Base-by-base conservation (phyloP, 495 filamentous ascomycete genomes). In the Tuber magnatum region DNA sequence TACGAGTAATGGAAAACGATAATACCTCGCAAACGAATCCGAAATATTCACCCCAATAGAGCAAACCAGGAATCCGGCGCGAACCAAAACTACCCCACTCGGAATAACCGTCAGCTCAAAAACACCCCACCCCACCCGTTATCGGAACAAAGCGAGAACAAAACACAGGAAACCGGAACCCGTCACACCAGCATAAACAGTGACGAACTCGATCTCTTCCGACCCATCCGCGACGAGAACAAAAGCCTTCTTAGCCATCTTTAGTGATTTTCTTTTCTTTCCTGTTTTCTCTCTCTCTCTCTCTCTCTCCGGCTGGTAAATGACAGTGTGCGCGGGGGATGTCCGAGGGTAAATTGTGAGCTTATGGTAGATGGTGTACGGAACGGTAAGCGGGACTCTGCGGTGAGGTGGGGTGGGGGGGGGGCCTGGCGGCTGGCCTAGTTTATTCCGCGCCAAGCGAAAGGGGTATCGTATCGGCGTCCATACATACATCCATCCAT, bases 161-260 rank as follows among this genome's bases (percentile, higher is more conserved):
- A 32, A 61, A 28, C 51, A 35, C 28, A 2, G 18, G 32, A 35
- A 65, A 35, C 18, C 28, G 22, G 16, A 16, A 44, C 40, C 32
- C 22, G 41, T 42, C 77, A 75, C 69, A 75, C 77, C 77, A 32
- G 75, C 77, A 68, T 79, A 79, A 43, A 79, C 77, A 70, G 77
- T 79, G 69, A 71, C 76, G 38, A 79, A 79, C 70, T 79, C 77
- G 35, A 79, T 79, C 72, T 79, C 77, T 61, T 79, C 77, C 12
- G 77, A 79, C n/a, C 77, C 77, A 68, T 79, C 65, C 40, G 77
- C 69, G 35, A 79, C 61, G 22, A 79, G 77, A 74, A 79, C 72
- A 14, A 79, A 68, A 16, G 76, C 76, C 14, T 65, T 65, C 56
- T 65, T 65, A 7, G 6, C 28, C 56, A 65, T 65, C 14, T 35